Base-by-base conservation (phyloP, 2,329 filamentous ascomycete genomes). In the Penicillium aurantiogriseum region DNA sequence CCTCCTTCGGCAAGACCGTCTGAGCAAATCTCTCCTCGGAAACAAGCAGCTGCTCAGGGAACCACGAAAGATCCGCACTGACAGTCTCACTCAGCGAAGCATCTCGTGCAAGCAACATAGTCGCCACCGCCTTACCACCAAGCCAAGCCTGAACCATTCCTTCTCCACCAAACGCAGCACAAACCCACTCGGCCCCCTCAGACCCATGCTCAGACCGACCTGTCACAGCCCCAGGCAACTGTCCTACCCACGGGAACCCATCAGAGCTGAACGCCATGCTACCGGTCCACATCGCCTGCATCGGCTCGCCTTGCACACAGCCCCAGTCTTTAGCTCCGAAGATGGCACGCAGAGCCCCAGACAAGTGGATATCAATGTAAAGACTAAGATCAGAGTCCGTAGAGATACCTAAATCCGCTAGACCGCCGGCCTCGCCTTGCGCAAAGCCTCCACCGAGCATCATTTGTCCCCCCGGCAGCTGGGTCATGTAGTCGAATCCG, bases 391-490 rank as follows among this genome's bases (percentile, higher is more conserved):
- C 63, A 7, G 71, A 69, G 63, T 86, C 83, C 15, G 81, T 77
- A 40, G 76, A 76, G 2, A 79, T 60, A 0, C 81, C 83, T 0
- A 85, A 43, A 51, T 79, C 76, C 33, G 77, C 77, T 3, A 80
- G 39, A 0, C 81, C 82, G 9, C 77, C 67, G 5, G 72, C 69
- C 5, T 68, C 65, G 17, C 78, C 76, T 23, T 77, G 75, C 5
- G 74, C 72, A 54, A 83, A 79, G 0, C 81, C 84, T 0, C 84
- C 83, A 2, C 83, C 83, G 2, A 83, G 67, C 79, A 86, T 81
- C 57, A 86, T 69, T 55, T 83, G 79, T 7, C 1, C 79, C 75
- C 0, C 48, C 2, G 55, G 80, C 72, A 50, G 70, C 61, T 84
- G 81, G 0, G 80, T 82, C 10, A 82, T 71, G 60, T 85, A 83